Percentiles rank a stretch among this genome's conserved stretches.
phyloP scores from a whole-genome alignment of 176 grass and related monocot genomes.

The Ensete ventricosum region DNA sequence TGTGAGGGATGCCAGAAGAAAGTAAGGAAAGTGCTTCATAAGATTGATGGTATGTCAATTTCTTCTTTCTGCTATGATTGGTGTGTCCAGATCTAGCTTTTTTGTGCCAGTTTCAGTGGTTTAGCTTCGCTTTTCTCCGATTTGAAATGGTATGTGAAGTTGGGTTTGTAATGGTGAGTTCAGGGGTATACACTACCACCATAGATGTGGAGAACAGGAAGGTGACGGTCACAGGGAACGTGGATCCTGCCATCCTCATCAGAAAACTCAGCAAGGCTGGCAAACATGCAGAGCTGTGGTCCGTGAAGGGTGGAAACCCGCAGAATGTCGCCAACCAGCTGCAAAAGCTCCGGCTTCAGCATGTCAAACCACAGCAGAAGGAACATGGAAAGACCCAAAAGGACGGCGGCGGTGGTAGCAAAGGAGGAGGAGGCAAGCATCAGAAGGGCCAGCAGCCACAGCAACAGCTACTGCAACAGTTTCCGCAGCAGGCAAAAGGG shows the following conservation, averaged over 20 bases:
- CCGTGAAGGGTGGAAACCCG: constrained; percentile 33
- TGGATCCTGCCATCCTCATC: constrained; percentile 73
- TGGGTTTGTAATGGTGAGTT: not conserved
- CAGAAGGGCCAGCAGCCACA: not conserved
- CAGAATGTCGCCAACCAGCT: constrained; percentile 35
- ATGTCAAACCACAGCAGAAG: not conserved
- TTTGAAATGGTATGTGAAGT: not conserved
- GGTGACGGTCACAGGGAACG: constrained; percentile 52
- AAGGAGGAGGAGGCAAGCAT: not conserved
- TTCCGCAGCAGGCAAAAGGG: constrained; percentile 8
- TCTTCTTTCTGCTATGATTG: not conserved
- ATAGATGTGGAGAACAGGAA: constrained; percentile 65
- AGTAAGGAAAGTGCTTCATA: constrained; percentile 35
- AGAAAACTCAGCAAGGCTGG: constrained; percentile 79
- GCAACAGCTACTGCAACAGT: not conserved
- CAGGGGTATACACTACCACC: constrained; percentile 59
- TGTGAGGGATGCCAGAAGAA: constrained; percentile 57
- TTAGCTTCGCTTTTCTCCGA: not conserved
- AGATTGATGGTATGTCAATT: constrained; percentile 27
- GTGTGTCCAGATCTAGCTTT: not conserved
- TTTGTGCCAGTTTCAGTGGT: not conserved
- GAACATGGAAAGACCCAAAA: not conserved
- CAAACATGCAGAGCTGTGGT: constrained; percentile 66
- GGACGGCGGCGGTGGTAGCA: not conserved
- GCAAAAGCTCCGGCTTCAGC: constrained; percentile 39